phyloP scores from a whole-genome alignment of 257 asterid species.

The Cinchona pubescens region DNA sequence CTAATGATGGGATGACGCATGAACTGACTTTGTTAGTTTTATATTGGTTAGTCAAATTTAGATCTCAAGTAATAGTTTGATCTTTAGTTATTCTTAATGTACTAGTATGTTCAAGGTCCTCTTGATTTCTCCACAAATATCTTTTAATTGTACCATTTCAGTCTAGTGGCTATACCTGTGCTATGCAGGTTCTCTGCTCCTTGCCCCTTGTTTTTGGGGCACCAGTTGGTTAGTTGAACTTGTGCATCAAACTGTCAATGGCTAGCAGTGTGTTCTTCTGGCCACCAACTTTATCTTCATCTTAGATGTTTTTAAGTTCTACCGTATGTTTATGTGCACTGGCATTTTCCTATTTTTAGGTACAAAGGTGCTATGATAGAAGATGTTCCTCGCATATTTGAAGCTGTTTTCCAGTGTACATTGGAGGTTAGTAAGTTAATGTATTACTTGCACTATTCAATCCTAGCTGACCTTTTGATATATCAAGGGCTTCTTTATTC shows the following conservation, averaged over 20 bases:
- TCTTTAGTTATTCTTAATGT: background rate
- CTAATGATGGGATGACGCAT: background rate
- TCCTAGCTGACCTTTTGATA: background rate
- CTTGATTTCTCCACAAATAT: background rate
- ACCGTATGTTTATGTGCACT: background rate
- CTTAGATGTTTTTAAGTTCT: background rate
- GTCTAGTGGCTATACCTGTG: background rate
- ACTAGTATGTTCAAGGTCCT: background rate
- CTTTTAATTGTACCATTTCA: background rate
- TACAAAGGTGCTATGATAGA: conserved; percentile 87
- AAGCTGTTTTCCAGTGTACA: conserved; percentile 96
- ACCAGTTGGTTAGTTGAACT: background rate
- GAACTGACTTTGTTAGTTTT: background rate
- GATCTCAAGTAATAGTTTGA: background rate
- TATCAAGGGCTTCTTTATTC: background rate
- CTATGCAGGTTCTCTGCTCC: background rate
- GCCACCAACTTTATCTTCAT: no score
- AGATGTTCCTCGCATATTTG: conserved; percentile 93
- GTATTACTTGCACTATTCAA: background rate
- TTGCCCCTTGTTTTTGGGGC: background rate
- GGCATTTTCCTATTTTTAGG: conserved; percentile 36
- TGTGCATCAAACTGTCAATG: background rate
- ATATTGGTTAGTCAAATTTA: background rate
- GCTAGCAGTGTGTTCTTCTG: no score
- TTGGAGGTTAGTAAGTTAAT: conserved; percentile 61